Conservation (phyloP, 192 early-diverging fungal genomes). For the Coemansia sp. region DNA sequence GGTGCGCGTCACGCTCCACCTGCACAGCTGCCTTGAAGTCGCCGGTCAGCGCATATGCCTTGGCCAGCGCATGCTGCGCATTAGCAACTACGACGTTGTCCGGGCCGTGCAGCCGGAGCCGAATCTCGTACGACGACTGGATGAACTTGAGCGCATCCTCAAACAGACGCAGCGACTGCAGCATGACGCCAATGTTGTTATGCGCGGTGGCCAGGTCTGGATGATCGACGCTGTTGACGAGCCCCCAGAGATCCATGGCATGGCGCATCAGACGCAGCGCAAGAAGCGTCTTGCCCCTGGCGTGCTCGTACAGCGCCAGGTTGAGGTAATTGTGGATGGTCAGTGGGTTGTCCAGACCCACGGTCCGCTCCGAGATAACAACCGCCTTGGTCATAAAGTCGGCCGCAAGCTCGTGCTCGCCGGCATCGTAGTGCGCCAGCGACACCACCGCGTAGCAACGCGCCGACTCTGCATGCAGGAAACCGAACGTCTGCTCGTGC, state of each 20-base stretch:
- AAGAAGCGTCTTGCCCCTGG: slow-evolving; percentile 63
- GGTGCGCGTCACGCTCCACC: slow-evolving; percentile 68
- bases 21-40: slow-evolving; percentile 78
- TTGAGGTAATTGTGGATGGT: slow-evolving; percentile 90
- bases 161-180: slow-evolving; percentile 69
- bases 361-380: slow-evolving; percentile 80
- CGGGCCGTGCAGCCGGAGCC: slow-evolving; percentile 66
- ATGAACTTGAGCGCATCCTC: slow-evolving; percentile 68
- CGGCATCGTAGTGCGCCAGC: slow-evolving; percentile 77
- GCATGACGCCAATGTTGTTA: slow-evolving; percentile 67
- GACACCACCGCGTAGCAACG: slow-evolving; percentile 82
- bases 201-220: slow-evolving; percentile 86
- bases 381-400: slow-evolving; percentile 74
- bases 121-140: slow-evolving; percentile 67
- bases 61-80: slow-evolving; percentile 74
- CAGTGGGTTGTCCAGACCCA: slow-evolving; percentile 84
- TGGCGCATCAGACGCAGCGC: slow-evolving; percentile 82
- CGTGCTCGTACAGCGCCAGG: slow-evolving; percentile 88
- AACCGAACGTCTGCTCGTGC: slow-evolving; percentile 93
- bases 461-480: slow-evolving; percentile 88
- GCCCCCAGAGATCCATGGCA: slow-evolving; percentile 77
- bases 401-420: slow-evolving; percentile 66
- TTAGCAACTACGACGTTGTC: slow-evolving; percentile 70
- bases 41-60: slow-evolving; percentile 70
- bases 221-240: slow-evolving; percentile 75